phyloP scores from a whole-genome alignment of 75 land plant genomes.

The Cryptomeria japonica region DNA sequence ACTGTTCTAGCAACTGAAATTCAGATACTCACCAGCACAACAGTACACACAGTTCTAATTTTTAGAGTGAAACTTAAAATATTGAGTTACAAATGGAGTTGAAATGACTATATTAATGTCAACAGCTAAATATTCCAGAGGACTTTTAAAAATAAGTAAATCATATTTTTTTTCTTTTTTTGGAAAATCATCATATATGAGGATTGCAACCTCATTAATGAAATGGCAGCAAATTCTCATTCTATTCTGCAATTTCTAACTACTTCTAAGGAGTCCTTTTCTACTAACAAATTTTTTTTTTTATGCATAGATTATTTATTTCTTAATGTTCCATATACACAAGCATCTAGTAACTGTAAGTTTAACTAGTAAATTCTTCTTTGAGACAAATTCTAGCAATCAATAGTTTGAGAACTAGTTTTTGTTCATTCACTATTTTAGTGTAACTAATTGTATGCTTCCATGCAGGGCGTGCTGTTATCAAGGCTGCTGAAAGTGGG shows the following conservation, averaged over 20 bases:
- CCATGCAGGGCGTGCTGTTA: slow-evolving; percentile 82
- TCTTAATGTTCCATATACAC: not conserved
- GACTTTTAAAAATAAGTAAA: not conserved
- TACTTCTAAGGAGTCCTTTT: not conserved
- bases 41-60: not conserved
- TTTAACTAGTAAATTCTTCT: too few relatives aligned
- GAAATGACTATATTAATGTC: not conserved
- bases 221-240: not conserved
- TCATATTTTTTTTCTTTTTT: not conserved
- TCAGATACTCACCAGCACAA: not conserved
- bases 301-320: not conserved
- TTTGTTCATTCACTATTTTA: slow-evolving; percentile 6
- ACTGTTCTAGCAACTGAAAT: not conserved
- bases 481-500: slow-evolving; percentile 90
- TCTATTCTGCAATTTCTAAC: not conserved
- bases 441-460: not conserved
- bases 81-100: not conserved
- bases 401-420: slow-evolving; percentile 1
- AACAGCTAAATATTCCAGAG: not conserved
- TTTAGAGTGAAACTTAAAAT: not conserved
- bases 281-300: not conserved
- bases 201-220: not conserved
- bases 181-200: not conserved
- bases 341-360: not conserved
- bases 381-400: not conserved